Evolutionary conservation across 208 protist genomes (phyloP), one percentile per base, ranked within the genome.

Genomic region (Crithidia fasciculata): DNA sequence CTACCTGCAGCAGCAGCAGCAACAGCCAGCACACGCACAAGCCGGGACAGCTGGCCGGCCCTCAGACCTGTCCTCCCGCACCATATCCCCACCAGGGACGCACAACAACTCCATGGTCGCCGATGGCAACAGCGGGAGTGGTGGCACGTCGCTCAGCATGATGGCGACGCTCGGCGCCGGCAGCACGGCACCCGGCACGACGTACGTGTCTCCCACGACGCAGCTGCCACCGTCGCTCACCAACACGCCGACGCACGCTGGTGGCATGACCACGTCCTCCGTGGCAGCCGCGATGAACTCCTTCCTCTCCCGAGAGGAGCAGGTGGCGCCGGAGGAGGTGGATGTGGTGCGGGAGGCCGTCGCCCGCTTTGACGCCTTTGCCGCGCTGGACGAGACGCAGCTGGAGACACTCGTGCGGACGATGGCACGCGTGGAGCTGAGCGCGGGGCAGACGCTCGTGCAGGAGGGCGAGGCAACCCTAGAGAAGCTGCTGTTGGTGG

Each of bases 361-460:
- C 45, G 37, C 58, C 36, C 41, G 63, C 73, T 89, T 84, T 74
- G 80, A 90, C 36, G 75, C 75, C 53, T 96, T 96, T 62, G 75
- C 73, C 55, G 68, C 77, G 10, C 73, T 93, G 53, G 84, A 86
- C 56, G 78, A 86, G 55, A 89, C 78, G 7, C 90, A 94, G 73
- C 53, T 88, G 36, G 87, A 94, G 75, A 76, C 75, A 37, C 67
- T 94, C 45, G 61, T 90, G 57, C 87, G 81, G 37, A 70, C 69
- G 16, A 91, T 94, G 86, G 57, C 74, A 37, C 81, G 85, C 2
- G 59, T 65, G 9, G 77, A 69, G 47, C 79, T 88, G 49, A 47
- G 45, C 45, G 66, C 69, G n/a, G 83, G 79, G 47, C 68, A 86
- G 19, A 81, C 82, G 39, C 65, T 87, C 19, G 81, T 87, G 56